A percentile compares a stretch with the other conserved stretches of the same genome.
Conservation (phyloP, 148 eudicot genomes). For the Bassia scoparia region DNA sequence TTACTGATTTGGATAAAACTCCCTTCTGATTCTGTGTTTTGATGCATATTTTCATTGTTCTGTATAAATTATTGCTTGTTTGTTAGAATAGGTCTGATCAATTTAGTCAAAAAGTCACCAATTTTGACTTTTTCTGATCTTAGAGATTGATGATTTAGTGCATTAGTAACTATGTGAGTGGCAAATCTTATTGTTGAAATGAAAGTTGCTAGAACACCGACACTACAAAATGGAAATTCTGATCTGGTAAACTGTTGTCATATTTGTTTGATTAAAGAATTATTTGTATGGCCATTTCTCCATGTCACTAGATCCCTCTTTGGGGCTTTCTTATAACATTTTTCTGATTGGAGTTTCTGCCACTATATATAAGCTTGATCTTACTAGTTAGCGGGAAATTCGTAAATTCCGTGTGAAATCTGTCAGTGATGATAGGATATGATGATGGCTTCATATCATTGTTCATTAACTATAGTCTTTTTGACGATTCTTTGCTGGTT, state of each 20-base stretch:
- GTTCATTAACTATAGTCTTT: too few relatives aligned
- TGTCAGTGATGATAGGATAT: not conserved
- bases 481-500: slow-evolving; percentile 5
- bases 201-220: slow-evolving; percentile 16
- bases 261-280: not conserved
- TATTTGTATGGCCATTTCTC: not conserved
- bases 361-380: not conserved
- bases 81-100: not conserved
- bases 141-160: slow-evolving; percentile 6
- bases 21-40: not conserved
- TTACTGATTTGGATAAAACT: not conserved
- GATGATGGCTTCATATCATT: not conserved
- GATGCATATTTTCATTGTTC: not conserved
- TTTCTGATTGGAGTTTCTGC: not conserved
- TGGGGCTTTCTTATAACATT: not conserved
- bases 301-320: slow-evolving; percentile 21
- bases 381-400: not conserved
- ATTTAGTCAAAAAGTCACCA: slow-evolving; percentile 17
- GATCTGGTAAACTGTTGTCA: not conserved
- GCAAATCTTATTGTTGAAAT: slow-evolving; percentile 11
- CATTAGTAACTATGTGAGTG: slow-evolving; percentile 5
- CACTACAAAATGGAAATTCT: not conserved
- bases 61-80: not conserved
- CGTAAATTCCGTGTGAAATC: not conserved
- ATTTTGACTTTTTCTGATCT: slow-evolving; percentile 23